phyloP scores from a whole-genome alignment of 129 eudicot genomes.

The Flaveria linearis region DNA sequence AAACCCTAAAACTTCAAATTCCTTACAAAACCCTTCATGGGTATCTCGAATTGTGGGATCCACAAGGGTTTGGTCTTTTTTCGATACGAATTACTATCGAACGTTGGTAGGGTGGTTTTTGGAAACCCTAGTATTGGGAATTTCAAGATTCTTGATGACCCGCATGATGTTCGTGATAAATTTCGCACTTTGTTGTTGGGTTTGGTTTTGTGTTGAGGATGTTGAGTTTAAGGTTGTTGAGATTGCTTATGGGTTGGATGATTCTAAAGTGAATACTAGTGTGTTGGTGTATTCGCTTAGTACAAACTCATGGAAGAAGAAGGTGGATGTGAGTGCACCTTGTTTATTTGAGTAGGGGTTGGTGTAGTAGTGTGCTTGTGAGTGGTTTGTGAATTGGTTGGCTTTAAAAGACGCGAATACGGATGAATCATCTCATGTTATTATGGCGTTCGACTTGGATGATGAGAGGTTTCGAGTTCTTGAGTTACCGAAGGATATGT shows the following conservation, averaged over 20 bases:
- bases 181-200: slow-evolving; percentile 47
- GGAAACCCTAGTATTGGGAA: slow-evolving; percentile 49
- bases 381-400: slow-evolving; percentile 54
- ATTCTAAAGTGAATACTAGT: not conserved
- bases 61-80: slow-evolving; percentile 44
- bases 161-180: not conserved
- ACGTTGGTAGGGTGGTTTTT: slow-evolving; percentile 30
- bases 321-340: slow-evolving; percentile 30
- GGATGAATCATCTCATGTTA: not conserved
- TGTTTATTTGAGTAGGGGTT: slow-evolving; percentile 31
- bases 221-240: slow-evolving; percentile 44
- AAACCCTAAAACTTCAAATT: slow-evolving; percentile 19
- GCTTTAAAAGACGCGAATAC: slow-evolving; percentile 21
- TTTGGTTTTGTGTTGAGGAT: slow-evolving; percentile 46
- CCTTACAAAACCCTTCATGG: slow-evolving; percentile 40
- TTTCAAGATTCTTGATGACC: slow-evolving; percentile 17
- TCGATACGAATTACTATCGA: slow-evolving; percentile 41
- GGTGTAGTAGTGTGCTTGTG: slow-evolving; percentile 44
- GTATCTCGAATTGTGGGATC: slow-evolving; percentile 47
- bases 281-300: slow-evolving; percentile 37
- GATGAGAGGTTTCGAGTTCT: slow-evolving; percentile 38
- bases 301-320: slow-evolving; percentile 41
- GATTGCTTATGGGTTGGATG: slow-evolving; percentile 32
- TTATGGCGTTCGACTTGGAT: slow-evolving; percentile 43
- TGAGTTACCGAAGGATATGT: slow-evolving; percentile 35